Evolutionary conservation across 176 grass and related monocot species (phyloP).

Genomic region (Oryza punctata): DNA sequence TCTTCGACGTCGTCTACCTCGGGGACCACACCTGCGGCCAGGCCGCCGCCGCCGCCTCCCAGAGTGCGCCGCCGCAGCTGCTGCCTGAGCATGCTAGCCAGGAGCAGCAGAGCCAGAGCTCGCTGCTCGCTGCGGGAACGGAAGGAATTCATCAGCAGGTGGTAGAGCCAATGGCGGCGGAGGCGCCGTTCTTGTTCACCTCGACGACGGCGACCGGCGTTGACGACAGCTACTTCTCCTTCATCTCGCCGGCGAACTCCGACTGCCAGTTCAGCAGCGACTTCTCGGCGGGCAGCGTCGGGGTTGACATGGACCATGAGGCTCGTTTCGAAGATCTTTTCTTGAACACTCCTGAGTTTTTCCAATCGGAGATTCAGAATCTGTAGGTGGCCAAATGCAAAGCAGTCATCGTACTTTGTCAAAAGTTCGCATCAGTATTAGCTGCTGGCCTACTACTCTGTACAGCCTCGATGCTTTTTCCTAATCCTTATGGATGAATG

Average conservation of each 20-base stretch:
- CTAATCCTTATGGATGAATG: not conserved
- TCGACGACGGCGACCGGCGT: not conserved
- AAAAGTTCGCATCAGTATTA: not conserved
- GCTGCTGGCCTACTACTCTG: not conserved
- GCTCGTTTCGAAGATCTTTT: slow-evolving; percentile 19
- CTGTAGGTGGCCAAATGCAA: not conserved
- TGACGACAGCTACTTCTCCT: not conserved
- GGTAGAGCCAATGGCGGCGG: slow-evolving; percentile 16
- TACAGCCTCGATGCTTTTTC: not conserved
- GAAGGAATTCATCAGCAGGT: not conserved
- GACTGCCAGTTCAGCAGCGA: slow-evolving; percentile 34
- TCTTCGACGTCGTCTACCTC: slow-evolving; percentile 78
- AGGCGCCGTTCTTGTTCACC: slow-evolving; percentile 29
- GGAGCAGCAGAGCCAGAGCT: slow-evolving; percentile 6
- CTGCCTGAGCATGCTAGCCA: not conserved
- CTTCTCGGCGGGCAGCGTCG: not conserved
- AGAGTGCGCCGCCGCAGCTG: not conserved
- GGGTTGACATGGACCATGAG: slow-evolving; percentile 38
- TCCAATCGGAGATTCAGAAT: slow-evolving; percentile 21
- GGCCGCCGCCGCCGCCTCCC: not conserved
- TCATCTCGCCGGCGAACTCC: slow-evolving; percentile 22
- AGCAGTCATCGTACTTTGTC: not conserved
- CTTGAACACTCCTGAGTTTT: slow-evolving; percentile 26
- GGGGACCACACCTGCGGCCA: slow-evolving; percentile 65
- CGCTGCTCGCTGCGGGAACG: not conserved